Evolutionary conservation across 352 stramenopile species (phyloP).

Genomic region (Pythium rishiriense): DNA sequence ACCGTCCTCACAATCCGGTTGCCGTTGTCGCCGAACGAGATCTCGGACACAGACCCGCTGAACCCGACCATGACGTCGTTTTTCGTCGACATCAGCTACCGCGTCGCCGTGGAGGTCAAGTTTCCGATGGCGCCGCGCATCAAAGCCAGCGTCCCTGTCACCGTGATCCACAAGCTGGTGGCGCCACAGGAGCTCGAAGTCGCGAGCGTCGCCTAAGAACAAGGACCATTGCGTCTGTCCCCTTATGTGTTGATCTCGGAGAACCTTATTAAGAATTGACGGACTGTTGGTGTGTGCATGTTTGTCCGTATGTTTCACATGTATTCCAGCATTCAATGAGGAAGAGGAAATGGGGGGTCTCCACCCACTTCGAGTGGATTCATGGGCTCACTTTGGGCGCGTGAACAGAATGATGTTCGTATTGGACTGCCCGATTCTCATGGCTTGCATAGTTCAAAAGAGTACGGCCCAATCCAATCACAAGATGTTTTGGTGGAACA

Average conservation of each 20-base stretch:
- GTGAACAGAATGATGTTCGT: no score
- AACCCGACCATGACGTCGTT: slow-evolving; percentile 16
- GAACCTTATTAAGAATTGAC: background rate
- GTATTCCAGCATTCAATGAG: no score
- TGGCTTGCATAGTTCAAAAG: no score
- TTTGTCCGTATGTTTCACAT: no score
- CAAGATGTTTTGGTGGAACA: no score
- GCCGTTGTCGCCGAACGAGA: slow-evolving; percentile 17
- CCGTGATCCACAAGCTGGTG: slow-evolving; percentile 6
- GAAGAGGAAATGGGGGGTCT: no score
- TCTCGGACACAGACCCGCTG: slow-evolving; percentile 4
- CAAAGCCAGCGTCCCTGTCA: slow-evolving; percentile 7
- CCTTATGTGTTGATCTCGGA: background rate
- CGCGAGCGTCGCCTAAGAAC: background rate
- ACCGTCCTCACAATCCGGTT: background rate
- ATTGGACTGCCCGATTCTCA: no score
- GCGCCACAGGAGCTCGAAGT: slow-evolving; percentile 1
- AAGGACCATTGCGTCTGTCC: no score
- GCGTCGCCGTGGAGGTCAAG: slow-evolving; percentile 9
- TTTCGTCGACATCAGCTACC: slow-evolving; percentile 12
- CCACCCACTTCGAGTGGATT: no score
- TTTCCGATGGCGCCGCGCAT: slow-evolving; percentile 9
- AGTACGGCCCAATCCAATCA: no score
- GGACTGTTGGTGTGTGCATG: background rate
- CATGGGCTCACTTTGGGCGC: no score